Percentiles rank a stretch among this genome's conserved stretches.
phyloP scores from a whole-genome alignment of 176 grass and related monocot genomes.

The Oryza meyeriana region DNA sequence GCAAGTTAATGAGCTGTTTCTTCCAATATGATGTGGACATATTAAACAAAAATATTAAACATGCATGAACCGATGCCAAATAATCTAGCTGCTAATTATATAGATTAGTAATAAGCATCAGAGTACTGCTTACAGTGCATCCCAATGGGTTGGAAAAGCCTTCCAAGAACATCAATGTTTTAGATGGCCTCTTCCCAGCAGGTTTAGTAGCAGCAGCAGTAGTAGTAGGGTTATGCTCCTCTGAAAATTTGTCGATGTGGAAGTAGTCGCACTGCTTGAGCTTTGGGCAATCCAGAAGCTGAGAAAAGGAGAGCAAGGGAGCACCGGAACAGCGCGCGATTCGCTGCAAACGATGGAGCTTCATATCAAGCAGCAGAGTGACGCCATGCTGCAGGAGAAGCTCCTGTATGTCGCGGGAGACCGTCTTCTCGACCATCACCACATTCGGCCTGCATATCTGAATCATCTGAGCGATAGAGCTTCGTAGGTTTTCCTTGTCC shows the following conservation, averaged over 20 bases:
- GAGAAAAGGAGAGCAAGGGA: conserved; percentile 50
- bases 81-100: background rate
- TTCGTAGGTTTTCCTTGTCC: background rate
- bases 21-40: no score
- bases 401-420: conserved; percentile 81
- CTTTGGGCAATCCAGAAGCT: conserved; percentile 44
- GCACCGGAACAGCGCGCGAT: conserved; percentile 65
- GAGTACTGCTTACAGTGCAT: conserved; percentile 56
- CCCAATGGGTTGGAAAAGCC: conserved; percentile 79
- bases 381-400: conserved; percentile 54
- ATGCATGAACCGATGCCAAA: background rate
- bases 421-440: conserved; percentile 84
- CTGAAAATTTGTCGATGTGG: conserved; percentile 64
- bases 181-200: conserved; percentile 42
- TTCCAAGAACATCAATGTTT: conserved; percentile 84
- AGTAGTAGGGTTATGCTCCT: conserved; percentile 42
- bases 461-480: conserved; percentile 25
- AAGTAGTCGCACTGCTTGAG: conserved; percentile 74
- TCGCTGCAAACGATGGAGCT: conserved; percentile 59
- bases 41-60: no score
- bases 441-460: conserved; percentile 69
- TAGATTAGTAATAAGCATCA: background rate
- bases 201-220: background rate
- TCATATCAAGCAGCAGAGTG: conserved; percentile 87
- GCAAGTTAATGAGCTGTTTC: background rate